Base-by-base conservation (phyloP, 306 rosid genomes). In the Aeschynomene evenia region DNA sequence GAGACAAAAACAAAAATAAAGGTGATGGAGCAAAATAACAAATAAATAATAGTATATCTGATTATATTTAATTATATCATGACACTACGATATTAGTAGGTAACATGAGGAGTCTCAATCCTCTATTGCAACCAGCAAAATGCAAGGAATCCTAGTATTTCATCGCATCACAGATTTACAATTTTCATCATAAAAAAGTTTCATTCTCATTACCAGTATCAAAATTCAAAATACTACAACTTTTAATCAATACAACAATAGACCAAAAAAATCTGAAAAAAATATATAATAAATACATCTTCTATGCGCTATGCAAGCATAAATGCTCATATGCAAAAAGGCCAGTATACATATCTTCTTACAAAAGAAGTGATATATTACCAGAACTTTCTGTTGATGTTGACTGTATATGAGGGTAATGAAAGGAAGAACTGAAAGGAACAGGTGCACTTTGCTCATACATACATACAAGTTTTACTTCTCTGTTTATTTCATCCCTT, bases 401-500 rank as follows among this genome's bases (percentile, higher is more conserved):
- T 10, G 81, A 69, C 63, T 2, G 45, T 50, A 23, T 15, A 72
- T 65, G 73, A 72, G 40, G 56, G 50, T 7, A 43, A 43, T 43
- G 20, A 14, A 50, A 18, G 63, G 40, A 54, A 54, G 63, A 40
- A 81, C 66, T 60, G 75, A 79, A 72, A 63, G 40, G 63, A 51
- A 70, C 63, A 65, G 16, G 20, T 5, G 15, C 64, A 16, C 67
- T 70, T 40, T 40, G 13, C 13, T 82, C 83, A 75, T 83, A 83
- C 88, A 73, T 82, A 83, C 88, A 81, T 56, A 50, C 58, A 33
- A 36, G 70, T 28, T 52, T 45, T 21, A 68, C 69, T 73, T 15
- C 68, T 73, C 24, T 61, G 50, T 65, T 78, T 81, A 84, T 79
- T 80, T 57, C 80, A 81, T 77, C 39, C 87, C 88, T 71, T 84